phyloP scores from a whole-genome alignment of 2,329 filamentous ascomycete genomes.

The Pseudonectria foliicola region DNA sequence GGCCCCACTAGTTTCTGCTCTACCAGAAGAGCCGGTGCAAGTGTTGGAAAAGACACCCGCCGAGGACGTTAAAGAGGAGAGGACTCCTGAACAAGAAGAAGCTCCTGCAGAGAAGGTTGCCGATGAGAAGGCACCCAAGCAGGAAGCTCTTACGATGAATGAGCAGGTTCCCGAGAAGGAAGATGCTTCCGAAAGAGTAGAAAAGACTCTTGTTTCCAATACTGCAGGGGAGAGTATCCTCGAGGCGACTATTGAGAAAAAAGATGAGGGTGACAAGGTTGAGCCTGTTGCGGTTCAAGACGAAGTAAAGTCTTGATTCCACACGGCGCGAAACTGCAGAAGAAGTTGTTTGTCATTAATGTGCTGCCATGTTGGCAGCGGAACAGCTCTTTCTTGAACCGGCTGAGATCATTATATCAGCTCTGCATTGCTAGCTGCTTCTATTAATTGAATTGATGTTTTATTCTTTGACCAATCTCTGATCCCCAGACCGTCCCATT shows the following conservation, averaged over 20 bases:
- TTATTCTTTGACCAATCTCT: too few species aligned
- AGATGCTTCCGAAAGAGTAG: constrained; percentile 8
- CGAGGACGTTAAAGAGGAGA: neutral
- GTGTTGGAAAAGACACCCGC: neutral
- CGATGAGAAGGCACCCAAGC: constrained; percentile 1
- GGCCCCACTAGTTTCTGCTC: neutral
- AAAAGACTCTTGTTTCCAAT: constrained; percentile 34
- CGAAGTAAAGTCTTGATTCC: constrained; percentile 22
- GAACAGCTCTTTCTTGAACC: too few species aligned
- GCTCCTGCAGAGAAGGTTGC: neutral
- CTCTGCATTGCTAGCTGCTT: constrained; percentile 1
- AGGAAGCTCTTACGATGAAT: neutral
- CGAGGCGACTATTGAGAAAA: constrained; percentile 30
- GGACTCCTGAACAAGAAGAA: neutral
- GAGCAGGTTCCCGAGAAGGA: constrained; percentile 1
- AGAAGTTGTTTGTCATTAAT: neutral
- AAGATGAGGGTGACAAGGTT: constrained; percentile 24
- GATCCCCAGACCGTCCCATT: too few species aligned
- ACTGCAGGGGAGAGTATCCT: constrained; percentile 38
- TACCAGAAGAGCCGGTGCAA: neutral
- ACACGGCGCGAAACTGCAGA: neutral
- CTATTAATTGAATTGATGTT: neutral
- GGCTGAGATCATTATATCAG: neutral
- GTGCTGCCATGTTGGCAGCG: too few species aligned
- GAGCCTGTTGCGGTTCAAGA: constrained; percentile 31